phyloP scores from a whole-genome alignment of 1,284 basidiomycete genomes.

The Fomitopsis palustris region DNA sequence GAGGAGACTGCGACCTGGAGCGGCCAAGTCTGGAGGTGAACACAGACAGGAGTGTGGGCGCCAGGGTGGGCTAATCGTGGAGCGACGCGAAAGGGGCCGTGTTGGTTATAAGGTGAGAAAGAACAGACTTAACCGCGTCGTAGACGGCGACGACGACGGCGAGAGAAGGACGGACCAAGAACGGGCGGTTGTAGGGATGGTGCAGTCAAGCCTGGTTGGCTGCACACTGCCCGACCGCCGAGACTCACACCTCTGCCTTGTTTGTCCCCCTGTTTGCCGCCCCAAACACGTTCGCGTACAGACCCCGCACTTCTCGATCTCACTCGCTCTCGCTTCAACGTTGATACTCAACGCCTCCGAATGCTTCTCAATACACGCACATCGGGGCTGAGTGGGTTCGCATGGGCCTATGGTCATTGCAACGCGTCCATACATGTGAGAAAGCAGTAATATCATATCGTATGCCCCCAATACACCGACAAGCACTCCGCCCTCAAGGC shows the following conservation, averaged over 20 bases:
- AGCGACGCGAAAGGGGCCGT: conserved; percentile 8
- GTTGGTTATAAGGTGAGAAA: background rate
- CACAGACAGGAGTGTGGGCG: conserved; percentile 73
- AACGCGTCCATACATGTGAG: conserved; percentile 34
- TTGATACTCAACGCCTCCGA: background rate
- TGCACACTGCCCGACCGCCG: background rate
- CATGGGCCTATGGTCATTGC: conserved; percentile 30
- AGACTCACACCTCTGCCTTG: conserved; percentile 1
- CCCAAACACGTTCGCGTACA: background rate
- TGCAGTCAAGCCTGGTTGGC: background rate
- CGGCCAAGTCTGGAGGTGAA: conserved; percentile 67
- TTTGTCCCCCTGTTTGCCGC: background rate
- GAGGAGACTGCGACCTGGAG: conserved; percentile 68
- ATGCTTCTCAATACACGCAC: conserved; percentile 1
- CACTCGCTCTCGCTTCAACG: background rate
- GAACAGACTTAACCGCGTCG: conserved; percentile 3
- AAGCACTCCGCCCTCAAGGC: conserved; percentile 12
- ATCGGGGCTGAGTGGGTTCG: conserved; percentile 2
- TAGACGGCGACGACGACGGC: conserved; percentile 7
- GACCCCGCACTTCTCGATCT: conserved; percentile 3
- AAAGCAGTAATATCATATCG: conserved; percentile 31
- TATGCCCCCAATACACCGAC: conserved; percentile 25
- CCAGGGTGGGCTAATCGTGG: conserved; percentile 52
- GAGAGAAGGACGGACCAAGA: conserved; percentile 5
- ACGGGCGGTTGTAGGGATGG: conserved; percentile 2